Evolutionary conservation across 257 asterid genomes (phyloP).

Genomic region (Solanum pennellii): DNA sequence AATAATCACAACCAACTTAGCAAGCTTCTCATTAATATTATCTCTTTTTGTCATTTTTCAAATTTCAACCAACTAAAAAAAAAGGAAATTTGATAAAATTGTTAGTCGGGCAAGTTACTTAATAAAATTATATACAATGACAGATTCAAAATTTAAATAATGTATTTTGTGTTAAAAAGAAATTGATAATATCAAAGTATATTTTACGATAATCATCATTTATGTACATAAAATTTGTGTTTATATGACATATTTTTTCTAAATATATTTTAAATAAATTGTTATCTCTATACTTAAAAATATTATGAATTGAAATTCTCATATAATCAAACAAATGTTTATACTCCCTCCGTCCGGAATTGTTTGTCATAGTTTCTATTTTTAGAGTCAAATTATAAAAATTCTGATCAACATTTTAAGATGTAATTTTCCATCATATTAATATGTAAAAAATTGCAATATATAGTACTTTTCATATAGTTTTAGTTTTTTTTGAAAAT

Average conservation of each 20-base stretch:
- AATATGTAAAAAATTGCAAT: too few species aligned
- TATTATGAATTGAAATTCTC: background rate
- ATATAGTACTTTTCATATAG: too few species aligned
- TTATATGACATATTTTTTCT: background rate
- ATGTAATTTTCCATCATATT: too few species aligned
- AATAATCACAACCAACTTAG: background rate
- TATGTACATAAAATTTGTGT: background rate
- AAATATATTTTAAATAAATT: background rate
- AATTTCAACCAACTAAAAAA: background rate
- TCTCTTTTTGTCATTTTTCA: background rate
- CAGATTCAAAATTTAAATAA: background rate
- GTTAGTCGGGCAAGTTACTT: background rate
- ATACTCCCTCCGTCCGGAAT: too few species aligned
- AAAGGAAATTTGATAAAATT: background rate
- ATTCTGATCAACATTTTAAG: too few species aligned
- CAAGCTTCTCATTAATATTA: background rate
- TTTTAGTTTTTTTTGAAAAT: too few species aligned
- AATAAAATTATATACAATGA: too few species aligned
- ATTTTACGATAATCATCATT: background rate
- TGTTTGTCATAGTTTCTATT: accelerated
- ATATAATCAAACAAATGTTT: background rate
- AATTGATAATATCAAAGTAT: background rate
- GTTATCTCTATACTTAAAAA: background rate
- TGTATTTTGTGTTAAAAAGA: too few species aligned
- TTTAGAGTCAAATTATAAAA: too few species aligned